Base-by-base conservation (phyloP, 2,329 filamentous ascomycete genomes). In the Fusarium clavum region DNA sequence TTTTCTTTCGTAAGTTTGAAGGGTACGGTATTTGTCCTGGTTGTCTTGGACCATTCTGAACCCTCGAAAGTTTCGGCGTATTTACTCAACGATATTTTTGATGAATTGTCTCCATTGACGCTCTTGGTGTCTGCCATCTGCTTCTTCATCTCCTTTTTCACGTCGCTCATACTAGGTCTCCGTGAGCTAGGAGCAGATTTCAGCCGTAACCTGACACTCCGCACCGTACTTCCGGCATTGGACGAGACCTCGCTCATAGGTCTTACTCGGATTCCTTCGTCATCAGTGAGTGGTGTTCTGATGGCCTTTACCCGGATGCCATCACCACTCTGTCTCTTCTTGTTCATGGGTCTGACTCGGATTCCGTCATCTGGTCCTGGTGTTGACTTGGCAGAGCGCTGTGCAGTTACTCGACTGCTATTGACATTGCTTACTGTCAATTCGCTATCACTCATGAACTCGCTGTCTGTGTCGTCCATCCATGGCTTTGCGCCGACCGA, bases 361-460 rank as follows among this genome's bases (percentile, higher is more conserved):
- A 84, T 84, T 3, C 83, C 83, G 61, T 84, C 81, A 59, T 83
- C 78, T 12, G 64, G 70, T n/a, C 64, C 69, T 71, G 76, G 46
- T n/a, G 65, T 65, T 38, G 71, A 70, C 61, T 73, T 76, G 41
- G 74, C 64, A 14, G 74, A 63, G 54, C 71, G 71, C 14, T 63
- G 70, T 18, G 49, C 56, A 22, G 73, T 71, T 18, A 70, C 41
- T 29, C 72, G 64, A 24, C 67, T 76, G 32, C 66, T 72, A n/a
- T 61, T 71, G 34, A 69, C 58, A 32, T 76, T 55, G 63, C 68
- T 77, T 22, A 73, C 71, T 8, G 79, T 80, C 57, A 72, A 71
- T 54, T 78, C 74, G 57, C 75, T 79, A 22, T 76, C 76, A 49
- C 76, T 78, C 24, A 58, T 71, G 8, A 73, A 62, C 20, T 77